Base-by-base conservation (phyloP, 2,329 filamentous ascomycete genomes). In the Neodidymelliopsis sp. region DNA sequence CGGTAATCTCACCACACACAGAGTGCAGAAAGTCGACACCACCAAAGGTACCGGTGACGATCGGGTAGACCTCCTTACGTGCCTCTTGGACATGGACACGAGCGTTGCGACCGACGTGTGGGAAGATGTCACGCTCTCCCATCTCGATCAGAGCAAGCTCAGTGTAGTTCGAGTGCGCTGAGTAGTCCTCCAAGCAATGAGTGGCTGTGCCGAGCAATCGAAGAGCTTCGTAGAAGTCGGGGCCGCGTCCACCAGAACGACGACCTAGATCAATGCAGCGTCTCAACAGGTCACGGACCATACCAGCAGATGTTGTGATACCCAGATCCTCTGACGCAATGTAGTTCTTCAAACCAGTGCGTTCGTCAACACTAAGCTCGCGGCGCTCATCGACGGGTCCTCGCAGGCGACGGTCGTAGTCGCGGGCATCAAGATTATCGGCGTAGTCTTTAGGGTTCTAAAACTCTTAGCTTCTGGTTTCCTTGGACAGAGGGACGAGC, bases 21-120 rank as follows among this genome's bases (percentile, higher is more conserved):
- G 89, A 94, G 76, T 96, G 91, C 53, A 96, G 78, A 75, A 97
- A 97, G 67, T 97, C 93, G 11, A 96, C 92, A 56, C 92, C 92
- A 54, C 92, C 92, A 73, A 97, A 97, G 6, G 92, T 97, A 51
- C 93, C 92, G 1, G 92, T 97, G 33, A 96, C 82, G 53, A 93
- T 77, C 6, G 92, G 92, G 63, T 89, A 96, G 53, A 96, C 89
- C 4, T 80, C 67, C 24, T 79, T 69, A 16, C 80, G 79, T 48
- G 83, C 87, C 33, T 89, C 91, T 24, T 81, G 78, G 20, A 97
- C 80, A 34, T 84, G 78, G 20, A 96, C 77, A 65, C 79, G 77
- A n/a, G 91, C 91, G 62, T 83, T 76, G 49, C 85, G 81, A 25
- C 93, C 93, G 44, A 94, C 90, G 66, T 96, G 91, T 19, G 93